Base-by-base conservation (phyloP, 768 basidiomycete species). In the Lentinus brumalis region DNA sequence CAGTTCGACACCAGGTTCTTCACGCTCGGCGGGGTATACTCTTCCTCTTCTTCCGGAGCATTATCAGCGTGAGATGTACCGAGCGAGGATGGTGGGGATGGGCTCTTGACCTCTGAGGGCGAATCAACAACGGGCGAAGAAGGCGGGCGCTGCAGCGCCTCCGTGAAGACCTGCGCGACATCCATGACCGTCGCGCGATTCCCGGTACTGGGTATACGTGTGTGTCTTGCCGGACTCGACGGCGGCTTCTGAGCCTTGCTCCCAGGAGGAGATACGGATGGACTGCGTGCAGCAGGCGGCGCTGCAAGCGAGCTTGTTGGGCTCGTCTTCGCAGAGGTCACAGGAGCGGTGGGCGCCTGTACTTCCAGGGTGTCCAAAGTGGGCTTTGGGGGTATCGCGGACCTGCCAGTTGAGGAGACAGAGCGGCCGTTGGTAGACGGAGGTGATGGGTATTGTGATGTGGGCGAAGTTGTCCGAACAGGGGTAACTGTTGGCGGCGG, bases 151-250 rank as follows among this genome's bases (percentile, higher is more conserved):
- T 58, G 56, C 18, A 63, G 44, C 5, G 52, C 59, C 57, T 65
- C 61, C 26, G 42, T 57, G 46, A 91, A 70, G 9, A 83, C 81
- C 69, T 86, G 87, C 3, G 88, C 89, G 11, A 92, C 83, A 44
- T 92, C 89, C 91, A 92, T 92, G 26, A 86, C 89, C 14, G 85
- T 84, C 18, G 87, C 83, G 60, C 91, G 77, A 54, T 82, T 84
- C 15, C 88, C 88, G 5, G 88, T 83, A 67, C 84, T 89, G 5
- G 88, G 84, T 53, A 87, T 86, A 21, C 88, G 85, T 47, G 74
- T 59, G 66, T 81, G 83, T 53, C 78, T 80, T 4, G 74, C 68
- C 5, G 82, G 78, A 1, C 79, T 73, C 4, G 64, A 35, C 29
- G 69, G 69, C 9, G 56, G 26, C 51, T 53, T 61, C 49, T 58